Evolutionary conservation across 2,329 filamentous ascomycete species (phyloP).

Genomic region (Cytospora piceae): DNA sequence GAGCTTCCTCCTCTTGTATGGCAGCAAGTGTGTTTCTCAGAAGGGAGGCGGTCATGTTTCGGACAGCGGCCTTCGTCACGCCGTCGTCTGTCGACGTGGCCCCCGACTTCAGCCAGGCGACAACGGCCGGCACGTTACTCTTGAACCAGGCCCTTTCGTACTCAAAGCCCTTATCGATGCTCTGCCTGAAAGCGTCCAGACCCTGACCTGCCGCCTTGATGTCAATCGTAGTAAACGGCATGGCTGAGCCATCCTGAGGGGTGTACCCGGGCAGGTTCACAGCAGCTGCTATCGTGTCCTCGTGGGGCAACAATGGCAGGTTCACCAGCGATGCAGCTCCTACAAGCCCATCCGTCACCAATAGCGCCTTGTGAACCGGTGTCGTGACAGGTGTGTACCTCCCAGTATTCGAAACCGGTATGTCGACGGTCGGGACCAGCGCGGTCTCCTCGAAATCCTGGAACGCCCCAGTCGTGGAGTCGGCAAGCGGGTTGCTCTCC

Average conservation of each 20-base stretch:
- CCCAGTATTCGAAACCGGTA: slow-evolving; percentile 65
- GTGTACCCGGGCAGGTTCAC: slow-evolving; percentile 59
- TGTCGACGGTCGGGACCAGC: slow-evolving; percentile 76
- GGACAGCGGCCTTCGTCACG: slow-evolving; percentile 67
- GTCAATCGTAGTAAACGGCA: slow-evolving; percentile 64
- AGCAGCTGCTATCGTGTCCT: slow-evolving; percentile 54
- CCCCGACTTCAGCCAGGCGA: slow-evolving; percentile 66
- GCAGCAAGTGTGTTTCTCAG: slow-evolving; percentile 57
- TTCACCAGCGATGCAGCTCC: slow-evolving; percentile 62
- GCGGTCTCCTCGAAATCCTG: slow-evolving; percentile 64
- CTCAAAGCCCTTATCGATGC: slow-evolving; percentile 68
- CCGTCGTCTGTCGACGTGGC: slow-evolving; percentile 44
- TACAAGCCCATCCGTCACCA: slow-evolving; percentile 73
- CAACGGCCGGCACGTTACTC: slow-evolving; percentile 68
- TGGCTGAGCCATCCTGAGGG: slow-evolving; percentile 39
- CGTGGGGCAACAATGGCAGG: slow-evolving; percentile 45
- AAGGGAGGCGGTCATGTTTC: slow-evolving; percentile 68
- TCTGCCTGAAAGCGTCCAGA: slow-evolving; percentile 68
- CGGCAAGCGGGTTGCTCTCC: slow-evolving; percentile 54
- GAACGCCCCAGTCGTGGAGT: slow-evolving; percentile 44
- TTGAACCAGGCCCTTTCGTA: slow-evolving; percentile 77
- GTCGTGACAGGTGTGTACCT: slow-evolving; percentile 71
- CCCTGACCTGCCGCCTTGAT: slow-evolving; percentile 64
- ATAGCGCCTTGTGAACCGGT: slow-evolving; percentile 80
- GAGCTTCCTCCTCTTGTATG: slow-evolving; percentile 55